Evolutionary conservation across 1,284 basidiomycete genomes (phyloP), one percentile per base, ranked within the genome.

Genomic region (Pseudomicrostroma phylloplanum): DNA sequence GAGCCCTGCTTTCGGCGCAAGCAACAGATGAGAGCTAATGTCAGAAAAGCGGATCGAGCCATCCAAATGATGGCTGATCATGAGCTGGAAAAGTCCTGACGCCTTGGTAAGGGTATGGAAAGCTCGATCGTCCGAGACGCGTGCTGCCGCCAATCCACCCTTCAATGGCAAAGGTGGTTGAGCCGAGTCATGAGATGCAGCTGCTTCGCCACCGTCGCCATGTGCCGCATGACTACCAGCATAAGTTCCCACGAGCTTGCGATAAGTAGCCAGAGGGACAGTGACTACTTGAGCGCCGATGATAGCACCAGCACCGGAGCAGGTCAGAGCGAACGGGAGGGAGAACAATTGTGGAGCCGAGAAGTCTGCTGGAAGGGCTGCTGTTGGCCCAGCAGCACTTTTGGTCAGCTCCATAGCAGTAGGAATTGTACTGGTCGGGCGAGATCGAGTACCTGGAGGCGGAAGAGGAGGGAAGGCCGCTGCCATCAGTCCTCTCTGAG

Each of bases 51-150:
- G 71, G 6, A 78, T 63, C 6, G 66, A 71, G 26, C 74, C 74
- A 54, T 78, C 74, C n/a, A 76, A 64, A 59, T 78, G 76, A 72
- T 75, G 77, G 0, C 71, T 73, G 49, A 78, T 46, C 11, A 78
- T 59, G 8, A 78, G 42, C 36, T 72, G 36, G 23, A 26, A 64
- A 12, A 17, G 8, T 19, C 56, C 57, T 9, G 25, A 21, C 39
- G 43, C 42, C 39, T 49, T 39, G 41, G 57, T 57, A 15, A 65
- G 36, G n/a, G 48, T 15, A 17, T 64, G 48, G 13, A 53, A 40
- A 15, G 57, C 17, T 6, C 23, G 40, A 23, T 64, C 62, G 26
- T 64, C 67, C 0, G 59, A 60, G 9, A 68, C 25, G 21, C 23
- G 60, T 0, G 68, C 64, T 19, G 59, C 66, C 2, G 72, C 72